Conservation (phyloP, 2,329 filamentous ascomycete genomes). For the Diaporthe aspalathi region DNA sequence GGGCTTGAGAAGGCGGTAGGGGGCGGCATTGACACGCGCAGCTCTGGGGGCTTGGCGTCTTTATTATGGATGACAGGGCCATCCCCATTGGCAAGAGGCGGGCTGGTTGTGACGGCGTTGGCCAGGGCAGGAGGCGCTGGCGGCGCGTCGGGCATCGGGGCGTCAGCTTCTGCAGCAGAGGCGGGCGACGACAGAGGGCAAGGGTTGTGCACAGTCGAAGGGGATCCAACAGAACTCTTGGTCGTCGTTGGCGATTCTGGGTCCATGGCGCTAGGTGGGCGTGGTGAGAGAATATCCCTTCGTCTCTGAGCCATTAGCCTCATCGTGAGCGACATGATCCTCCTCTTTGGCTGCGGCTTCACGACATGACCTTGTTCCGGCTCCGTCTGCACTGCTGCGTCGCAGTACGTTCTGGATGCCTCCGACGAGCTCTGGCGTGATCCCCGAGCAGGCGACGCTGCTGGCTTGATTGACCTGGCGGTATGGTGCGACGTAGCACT, state of each 20-base stretch:
- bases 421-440: constrained; percentile 55
- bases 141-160: constrained; percentile 50
- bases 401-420: constrained; percentile 59
- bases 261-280: constrained; percentile 53
- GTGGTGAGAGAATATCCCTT: constrained; percentile 43
- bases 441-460: constrained; percentile 45
- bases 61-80: constrained; percentile 35
- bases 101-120: constrained; percentile 35
- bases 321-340: constrained; percentile 63
- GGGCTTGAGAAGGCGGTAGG: constrained; percentile 61
- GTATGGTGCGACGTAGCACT: constrained; percentile 55
- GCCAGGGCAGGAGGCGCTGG: constrained; percentile 42
- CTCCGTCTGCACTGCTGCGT: constrained; percentile 66
- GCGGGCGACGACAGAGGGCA: constrained; percentile 30
- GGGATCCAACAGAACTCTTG: constrained; percentile 40
- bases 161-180: constrained; percentile 42
- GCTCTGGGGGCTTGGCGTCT: constrained; percentile 57
- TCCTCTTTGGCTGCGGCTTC: constrained; percentile 53
- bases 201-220: constrained; percentile 30
- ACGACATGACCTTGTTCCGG: constrained; percentile 52
- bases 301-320: constrained; percentile 50
- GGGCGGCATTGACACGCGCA: constrained; percentile 68
- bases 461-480: constrained; percentile 45
- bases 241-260: constrained; percentile 53
- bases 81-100: constrained; percentile 37